Evolutionary conservation across 2,329 filamentous ascomycete species (phyloP).

Genomic region (Bipolaris gigantea): DNA sequence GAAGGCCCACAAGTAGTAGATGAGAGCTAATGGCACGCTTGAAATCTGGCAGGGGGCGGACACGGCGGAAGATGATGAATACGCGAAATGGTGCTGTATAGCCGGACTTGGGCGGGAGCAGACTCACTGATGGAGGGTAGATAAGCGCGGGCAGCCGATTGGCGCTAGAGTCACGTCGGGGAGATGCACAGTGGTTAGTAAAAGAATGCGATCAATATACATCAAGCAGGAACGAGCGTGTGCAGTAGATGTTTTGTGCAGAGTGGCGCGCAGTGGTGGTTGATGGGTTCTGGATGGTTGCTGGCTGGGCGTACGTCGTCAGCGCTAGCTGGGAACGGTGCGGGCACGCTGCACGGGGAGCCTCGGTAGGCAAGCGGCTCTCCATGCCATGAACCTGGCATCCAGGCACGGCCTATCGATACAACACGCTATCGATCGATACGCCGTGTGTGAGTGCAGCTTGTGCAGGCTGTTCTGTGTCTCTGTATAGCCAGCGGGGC

Average conservation of each 20-base stretch:
- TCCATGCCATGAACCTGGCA: constrained; percentile 4
- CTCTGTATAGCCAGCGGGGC: background rate
- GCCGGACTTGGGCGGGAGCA: constrained; percentile 25
- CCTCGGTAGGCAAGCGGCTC: constrained; percentile 15
- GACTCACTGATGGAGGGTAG: constrained; percentile 22
- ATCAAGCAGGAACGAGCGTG: background rate
- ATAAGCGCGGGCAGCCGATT: constrained; percentile 3
- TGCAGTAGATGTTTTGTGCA: constrained; percentile 1
- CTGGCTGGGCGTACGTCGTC: constrained; percentile 14
- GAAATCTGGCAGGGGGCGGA: constrained; percentile 23
- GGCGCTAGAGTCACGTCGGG: background rate
- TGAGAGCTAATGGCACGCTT: constrained; percentile 18
- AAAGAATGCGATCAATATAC: background rate
- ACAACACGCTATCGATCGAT: constrained; percentile 5
- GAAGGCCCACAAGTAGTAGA: background rate
- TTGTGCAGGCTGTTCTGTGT: background rate
- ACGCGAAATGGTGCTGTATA: constrained; percentile 19
- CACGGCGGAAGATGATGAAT: constrained; percentile 29
- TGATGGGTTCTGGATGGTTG: constrained; percentile 8
- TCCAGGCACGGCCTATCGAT: constrained; percentile 9
- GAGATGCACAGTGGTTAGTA: background rate
- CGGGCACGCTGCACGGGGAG: background rate
- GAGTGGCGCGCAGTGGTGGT: constrained; percentile 14
- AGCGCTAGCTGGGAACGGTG: constrained; percentile 5
- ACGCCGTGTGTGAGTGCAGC: background rate